These are phyloP conservation scores for Fusarium compactum DNA, from an alignment of 2,329 filamentous ascomycete genomes.

Conservation along the genomic window DNA sequence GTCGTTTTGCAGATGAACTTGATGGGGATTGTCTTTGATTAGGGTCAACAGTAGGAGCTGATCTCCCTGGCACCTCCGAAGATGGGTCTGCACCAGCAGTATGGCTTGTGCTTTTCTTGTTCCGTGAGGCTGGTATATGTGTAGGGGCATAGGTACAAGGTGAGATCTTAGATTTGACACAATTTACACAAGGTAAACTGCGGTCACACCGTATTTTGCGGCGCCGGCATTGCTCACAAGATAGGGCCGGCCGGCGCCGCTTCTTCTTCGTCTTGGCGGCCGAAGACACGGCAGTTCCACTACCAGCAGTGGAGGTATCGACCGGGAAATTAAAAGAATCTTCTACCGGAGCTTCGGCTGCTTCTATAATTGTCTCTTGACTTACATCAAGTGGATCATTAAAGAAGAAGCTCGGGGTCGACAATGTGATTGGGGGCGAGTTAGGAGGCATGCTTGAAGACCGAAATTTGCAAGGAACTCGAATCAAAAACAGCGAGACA, in stretches of 20 bases:
- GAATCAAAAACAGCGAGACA: slow-evolving; percentile 13
- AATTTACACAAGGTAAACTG: slow-evolving; percentile 69
- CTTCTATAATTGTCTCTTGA: slow-evolving; percentile 4
- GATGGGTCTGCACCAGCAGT: slow-evolving; percentile 8
- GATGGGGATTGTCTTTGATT: slow-evolving; percentile 13
- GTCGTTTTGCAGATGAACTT: background rate
- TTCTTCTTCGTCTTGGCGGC: slow-evolving; percentile 51
- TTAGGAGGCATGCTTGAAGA: slow-evolving; percentile 14
- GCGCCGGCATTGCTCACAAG: slow-evolving; percentile 68
- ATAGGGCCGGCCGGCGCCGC: slow-evolving; percentile 57
- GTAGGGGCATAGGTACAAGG: slow-evolving; percentile 65
- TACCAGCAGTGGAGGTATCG: background rate
- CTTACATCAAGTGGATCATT: slow-evolving; percentile 21
- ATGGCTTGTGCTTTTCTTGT: slow-evolving; percentile 32
- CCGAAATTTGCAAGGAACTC: background rate
- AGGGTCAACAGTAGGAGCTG: slow-evolving; percentile 26
- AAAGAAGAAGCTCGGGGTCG: slow-evolving; percentile 35
- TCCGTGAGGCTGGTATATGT: slow-evolving; percentile 49
- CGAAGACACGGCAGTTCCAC: slow-evolving; percentile 21
- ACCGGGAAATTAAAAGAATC: slow-evolving; percentile 3
- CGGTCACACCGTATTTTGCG: slow-evolving; percentile 74
- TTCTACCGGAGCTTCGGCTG: slow-evolving; percentile 1
- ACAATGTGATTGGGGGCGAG: slow-evolving; percentile 21
- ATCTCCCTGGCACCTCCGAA: slow-evolving; percentile 37
- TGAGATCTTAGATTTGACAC: slow-evolving; percentile 66